A percentile compares a stretch with the other conserved stretches of the same genome.
Conservation (phyloP, 306 rosid species). For the Benincasa hispida region DNA sequence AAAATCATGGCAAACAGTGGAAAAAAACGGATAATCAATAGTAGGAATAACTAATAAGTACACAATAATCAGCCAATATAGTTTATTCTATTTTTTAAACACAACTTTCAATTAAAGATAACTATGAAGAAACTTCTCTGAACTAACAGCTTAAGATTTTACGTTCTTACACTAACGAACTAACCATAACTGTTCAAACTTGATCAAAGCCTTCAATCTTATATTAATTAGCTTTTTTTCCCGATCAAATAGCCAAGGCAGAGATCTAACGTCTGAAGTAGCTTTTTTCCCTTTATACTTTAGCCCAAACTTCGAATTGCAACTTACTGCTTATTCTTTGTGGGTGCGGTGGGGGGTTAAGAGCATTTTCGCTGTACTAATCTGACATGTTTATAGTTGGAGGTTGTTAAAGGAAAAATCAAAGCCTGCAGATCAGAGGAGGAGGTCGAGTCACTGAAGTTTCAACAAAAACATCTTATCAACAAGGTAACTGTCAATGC, state of each 20-base stretch:
- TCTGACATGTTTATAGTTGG: slow-evolving; percentile 38
- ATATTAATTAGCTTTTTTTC: background rate
- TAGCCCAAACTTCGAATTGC: background rate
- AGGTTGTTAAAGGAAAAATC: slow-evolving; percentile 60
- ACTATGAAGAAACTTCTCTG: background rate
- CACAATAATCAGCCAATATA: background rate
- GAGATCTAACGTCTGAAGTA: background rate
- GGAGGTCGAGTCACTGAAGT: slow-evolving; percentile 67
- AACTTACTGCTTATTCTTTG: background rate
- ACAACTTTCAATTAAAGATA: background rate
- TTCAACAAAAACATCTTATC: slow-evolving; percentile 59
- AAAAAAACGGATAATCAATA: background rate
- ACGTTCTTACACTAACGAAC: background rate
- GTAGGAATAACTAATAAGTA: background rate
- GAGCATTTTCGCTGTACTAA: background rate
- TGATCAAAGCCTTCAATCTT: background rate
- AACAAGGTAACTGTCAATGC: slow-evolving; percentile 47
- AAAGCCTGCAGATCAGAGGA: slow-evolving; percentile 54
- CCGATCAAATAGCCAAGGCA: background rate
- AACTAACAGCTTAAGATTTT: background rate
- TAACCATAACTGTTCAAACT: background rate
- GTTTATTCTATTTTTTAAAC: background rate
- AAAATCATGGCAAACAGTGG: background rate
- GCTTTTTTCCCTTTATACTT: background rate
- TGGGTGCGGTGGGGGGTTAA: background rate